phyloP scores from a whole-genome alignment of 352 stramenopile species.

The Phytophthora rubi region DNA sequence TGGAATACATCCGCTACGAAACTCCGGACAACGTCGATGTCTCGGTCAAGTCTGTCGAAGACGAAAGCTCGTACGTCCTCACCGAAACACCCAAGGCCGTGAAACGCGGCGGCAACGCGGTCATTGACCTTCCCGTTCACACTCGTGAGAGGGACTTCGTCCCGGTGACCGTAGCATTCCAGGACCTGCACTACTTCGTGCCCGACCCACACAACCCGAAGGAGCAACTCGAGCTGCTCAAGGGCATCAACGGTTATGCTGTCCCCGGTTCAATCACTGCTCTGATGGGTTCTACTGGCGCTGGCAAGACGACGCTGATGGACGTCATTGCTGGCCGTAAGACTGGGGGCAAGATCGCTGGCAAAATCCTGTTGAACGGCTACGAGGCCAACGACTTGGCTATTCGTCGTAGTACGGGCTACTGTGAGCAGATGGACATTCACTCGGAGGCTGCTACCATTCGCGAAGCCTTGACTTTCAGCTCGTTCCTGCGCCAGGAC shows the following conservation, averaged over 20 bases:
- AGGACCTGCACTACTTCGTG: conserved; percentile 19
- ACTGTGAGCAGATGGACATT: conserved; percentile 88
- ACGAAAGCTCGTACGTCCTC: conserved; percentile 1
- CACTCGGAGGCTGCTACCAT: conserved; percentile 67
- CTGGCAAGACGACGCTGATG: conserved; percentile 1
- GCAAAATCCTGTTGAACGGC: conserved; percentile 38
- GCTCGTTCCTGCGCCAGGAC: conserved; percentile 65
- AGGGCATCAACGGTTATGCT: conserved; percentile 11
- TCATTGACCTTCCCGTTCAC: background rate
- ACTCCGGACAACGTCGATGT: conserved; percentile 1
- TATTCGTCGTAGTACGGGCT: conserved; percentile 53
- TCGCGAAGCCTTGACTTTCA: conserved; percentile 86
- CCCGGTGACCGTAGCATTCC: conserved; percentile 21
- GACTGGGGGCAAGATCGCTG: conserved; percentile 1
- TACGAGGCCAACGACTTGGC: conserved; percentile 47
- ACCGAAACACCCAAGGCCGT: background rate
- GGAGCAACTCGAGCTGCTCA: conserved; percentile 13
- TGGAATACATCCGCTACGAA: conserved; percentile 6
- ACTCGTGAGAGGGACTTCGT: conserved; percentile 14
- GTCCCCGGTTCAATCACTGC: conserved; percentile 1
- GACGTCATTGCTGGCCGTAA: conserved; percentile 2
- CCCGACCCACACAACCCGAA: conserved; percentile 16
- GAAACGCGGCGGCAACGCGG: background rate
- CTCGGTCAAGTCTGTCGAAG: background rate
- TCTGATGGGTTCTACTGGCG: background rate